These are phyloP conservation scores for Mycena crocata DNA, from an alignment of 768 basidiomycete genomes.

Conservation along the genomic window DNA sequence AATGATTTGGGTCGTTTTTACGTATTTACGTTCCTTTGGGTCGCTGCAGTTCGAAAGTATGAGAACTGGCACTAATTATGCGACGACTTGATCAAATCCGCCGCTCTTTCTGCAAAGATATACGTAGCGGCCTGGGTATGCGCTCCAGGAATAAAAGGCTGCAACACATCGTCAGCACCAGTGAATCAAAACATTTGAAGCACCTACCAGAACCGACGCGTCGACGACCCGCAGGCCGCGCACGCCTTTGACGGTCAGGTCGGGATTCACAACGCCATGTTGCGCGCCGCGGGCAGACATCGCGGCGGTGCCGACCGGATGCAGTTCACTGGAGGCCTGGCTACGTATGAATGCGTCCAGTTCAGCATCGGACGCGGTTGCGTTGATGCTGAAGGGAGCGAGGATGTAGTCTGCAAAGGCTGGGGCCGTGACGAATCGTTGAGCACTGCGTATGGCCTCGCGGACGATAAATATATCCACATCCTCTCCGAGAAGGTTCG, in stretches of 20 bases:
- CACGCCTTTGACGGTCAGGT: constrained; percentile 42
- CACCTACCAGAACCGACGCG: constrained; percentile 36
- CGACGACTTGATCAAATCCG: constrained; percentile 20
- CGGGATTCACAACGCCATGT: constrained; percentile 41
- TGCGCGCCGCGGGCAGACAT: constrained; percentile 35
- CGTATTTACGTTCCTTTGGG: too few relatives aligned
- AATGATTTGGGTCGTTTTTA: too few relatives aligned
- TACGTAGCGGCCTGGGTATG: constrained; percentile 30
- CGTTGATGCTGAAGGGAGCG: constrained; percentile 4
- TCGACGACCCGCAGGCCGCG: constrained; percentile 43
- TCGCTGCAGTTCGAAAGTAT: too few relatives aligned
- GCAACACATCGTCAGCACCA: background rate
- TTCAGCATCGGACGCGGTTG: constrained; percentile 30
- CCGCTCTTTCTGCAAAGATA: constrained; percentile 25
- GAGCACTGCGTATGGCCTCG: constrained; percentile 30
- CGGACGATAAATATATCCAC: constrained; percentile 35
- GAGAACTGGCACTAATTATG: background rate
- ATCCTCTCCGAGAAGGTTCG: constrained; percentile 47
- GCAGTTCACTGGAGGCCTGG: constrained; percentile 23
- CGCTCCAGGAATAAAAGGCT: constrained; percentile 20
- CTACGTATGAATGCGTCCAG: constrained; percentile 31
- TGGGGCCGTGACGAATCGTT: constrained; percentile 27
- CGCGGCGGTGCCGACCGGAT: constrained; percentile 38
- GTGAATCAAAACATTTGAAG: background rate
- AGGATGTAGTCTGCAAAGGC: constrained; percentile 33